Evolutionary conservation across 2,329 filamentous ascomycete genomes (phyloP), one percentile per base, ranked within the genome.

Genomic region (Botryosphaeria dothidea): DNA sequence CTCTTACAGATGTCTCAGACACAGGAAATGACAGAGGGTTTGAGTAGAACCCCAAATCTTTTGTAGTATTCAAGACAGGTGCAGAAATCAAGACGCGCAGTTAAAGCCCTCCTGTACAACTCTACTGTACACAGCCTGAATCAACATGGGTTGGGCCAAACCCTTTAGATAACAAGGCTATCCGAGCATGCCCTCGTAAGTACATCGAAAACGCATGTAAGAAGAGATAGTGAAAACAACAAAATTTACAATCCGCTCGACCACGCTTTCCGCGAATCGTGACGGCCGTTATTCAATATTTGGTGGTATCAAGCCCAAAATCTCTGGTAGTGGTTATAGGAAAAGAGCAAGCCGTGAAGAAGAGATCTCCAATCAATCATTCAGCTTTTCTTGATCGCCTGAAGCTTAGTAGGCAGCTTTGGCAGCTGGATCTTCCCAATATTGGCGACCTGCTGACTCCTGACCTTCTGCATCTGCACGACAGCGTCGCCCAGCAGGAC

Each of bases 401-500:
- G 65, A 45, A 76, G 48, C 3, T 68, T 67, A 3, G 71, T 69
- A 2, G 68, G 65, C 46, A 76, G 51, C 5, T 68, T 67, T 3
- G 71, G 69, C 51, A 76, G 25, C 45, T 72, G 71, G 4, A 71
- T 68, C 64, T 67, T 71, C 2, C 69, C 69, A 15, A 75, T 62
- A 15, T 46, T 65, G 27, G 65, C 60, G 23, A 66, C 66, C 51
- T 70, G 68, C 45, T 64, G 68, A 3, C 72, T 72, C 2, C 75
- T 71, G 4, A 75, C 74, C 62, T 70, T 75, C 65, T 74, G 71
- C 23, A 79, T 71, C 65, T 73, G 79, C 69, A 74, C 75, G 13
- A 78, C 74, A 0, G 76, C 77, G 71, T 83, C 81, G 0, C 81
- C 81, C 9, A 92, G 73, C 15, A 88, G 81, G 0, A 89, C 87